Base-by-base conservation (phyloP, 2,329 filamentous ascomycete species). In the Magnaporthales sp. region DNA sequence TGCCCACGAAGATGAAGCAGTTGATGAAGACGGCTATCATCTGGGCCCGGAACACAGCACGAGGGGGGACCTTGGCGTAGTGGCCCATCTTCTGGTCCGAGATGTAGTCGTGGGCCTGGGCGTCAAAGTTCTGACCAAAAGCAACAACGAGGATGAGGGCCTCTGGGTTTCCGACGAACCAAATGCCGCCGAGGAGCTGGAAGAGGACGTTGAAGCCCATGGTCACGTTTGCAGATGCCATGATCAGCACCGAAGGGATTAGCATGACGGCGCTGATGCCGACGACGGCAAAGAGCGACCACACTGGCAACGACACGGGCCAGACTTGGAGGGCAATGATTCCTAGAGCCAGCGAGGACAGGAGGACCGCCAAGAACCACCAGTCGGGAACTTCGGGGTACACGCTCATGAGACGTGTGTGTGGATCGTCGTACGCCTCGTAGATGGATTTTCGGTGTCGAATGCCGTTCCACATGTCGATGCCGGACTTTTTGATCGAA, bases 311-410 rank as follows among this genome's bases (percentile, higher is more conserved):
- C 38, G 72, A 70, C 27, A 74, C 69, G 30, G 73, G 73, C 62
- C 71, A 74, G 64, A 74, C 71, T 27, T 69, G 63, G 24, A 73
- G 69, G 58, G 77, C 76, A 19, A 76, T 71, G 38, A 78, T 68
- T 0, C 69, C 71, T 4, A 74, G 69, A 5, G 71, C 68, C n/a
- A 73, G 66, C 63, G 77, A 73, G 46, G 56, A 68, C 19, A 74
- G 67, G 4, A 80, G 73, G 58, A 81, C 79, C 38, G 76, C 32
- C 6, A 81, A 69, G 70, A 80, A 81, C 81, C 80, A 83, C 80
- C 80, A 83, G 67, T 82, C 80, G 0, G 81, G 81, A 0, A 83
- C 80, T 62, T 83, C 81, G 0, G 74, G 72, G 68, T 82, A 83
- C 1, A 72, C 74, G 4, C 74, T 70, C 80, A 83, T 82, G 1